A percentile compares a stretch with the other conserved stretches of the same genome.
phyloP scores from a whole-genome alignment of 2,329 filamentous ascomycete species.

The Botrytis medusae region DNA sequence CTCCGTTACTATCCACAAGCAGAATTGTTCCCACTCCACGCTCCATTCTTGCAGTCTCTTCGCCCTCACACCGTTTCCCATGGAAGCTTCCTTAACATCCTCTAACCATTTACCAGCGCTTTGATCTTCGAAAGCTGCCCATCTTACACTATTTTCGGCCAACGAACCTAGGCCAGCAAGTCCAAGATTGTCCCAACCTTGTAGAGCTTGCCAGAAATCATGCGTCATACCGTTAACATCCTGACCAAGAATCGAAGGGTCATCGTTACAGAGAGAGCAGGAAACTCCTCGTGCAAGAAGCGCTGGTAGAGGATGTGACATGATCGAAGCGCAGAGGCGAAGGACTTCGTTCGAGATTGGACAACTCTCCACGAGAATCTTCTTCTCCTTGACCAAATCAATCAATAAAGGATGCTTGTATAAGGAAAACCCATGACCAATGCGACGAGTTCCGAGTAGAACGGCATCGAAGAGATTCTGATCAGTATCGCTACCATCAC shows the following conservation, averaged over 20 bases:
- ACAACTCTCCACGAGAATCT: constrained; percentile 85
- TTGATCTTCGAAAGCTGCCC: constrained; percentile 86
- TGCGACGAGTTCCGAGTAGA: constrained; percentile 79
- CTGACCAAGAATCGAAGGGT: constrained; percentile 85
- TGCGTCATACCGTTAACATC: constrained; percentile 80
- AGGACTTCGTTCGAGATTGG: constrained; percentile 90
- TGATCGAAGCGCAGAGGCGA: constrained; percentile 72
- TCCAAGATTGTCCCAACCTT: constrained; percentile 89
- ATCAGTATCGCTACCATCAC: constrained; percentile 74
- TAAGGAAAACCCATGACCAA: constrained; percentile 85
- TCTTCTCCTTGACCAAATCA: constrained; percentile 84
- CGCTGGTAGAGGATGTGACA: constrained; percentile 77
- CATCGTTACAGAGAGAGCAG: constrained; percentile 85
- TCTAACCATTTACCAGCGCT: constrained; percentile 66
- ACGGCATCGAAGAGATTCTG: constrained; percentile 86
- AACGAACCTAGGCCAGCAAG: constrained; percentile 81
- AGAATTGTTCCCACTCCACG: constrained; percentile 83
- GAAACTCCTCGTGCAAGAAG: constrained; percentile 81
- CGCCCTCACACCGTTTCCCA: constrained; percentile 70
- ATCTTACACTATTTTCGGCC: constrained; percentile 89
- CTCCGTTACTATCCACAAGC: constrained; percentile 83
- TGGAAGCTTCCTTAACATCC: constrained; percentile 70
- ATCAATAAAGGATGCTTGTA: constrained; percentile 90
- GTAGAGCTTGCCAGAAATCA: constrained; percentile 91
- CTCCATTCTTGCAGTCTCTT: constrained; percentile 75